Evolutionary conservation across 2,329 filamentous ascomycete genomes (phyloP).

Genomic region (Cytospora piceicola): DNA sequence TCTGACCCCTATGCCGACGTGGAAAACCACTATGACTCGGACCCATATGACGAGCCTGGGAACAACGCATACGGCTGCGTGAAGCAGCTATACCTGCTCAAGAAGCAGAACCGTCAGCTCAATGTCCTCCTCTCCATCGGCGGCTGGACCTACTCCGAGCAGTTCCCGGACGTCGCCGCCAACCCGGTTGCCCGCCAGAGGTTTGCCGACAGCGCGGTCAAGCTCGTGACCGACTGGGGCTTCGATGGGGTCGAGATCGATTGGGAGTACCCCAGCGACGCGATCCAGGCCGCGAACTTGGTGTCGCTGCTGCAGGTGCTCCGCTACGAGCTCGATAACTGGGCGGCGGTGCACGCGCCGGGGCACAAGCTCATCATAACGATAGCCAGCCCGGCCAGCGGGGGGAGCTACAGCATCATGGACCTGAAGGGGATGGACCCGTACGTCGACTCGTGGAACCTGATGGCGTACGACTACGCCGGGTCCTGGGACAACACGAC

Average conservation of each 20-base stretch:
- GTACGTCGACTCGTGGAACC: constrained; percentile 57
- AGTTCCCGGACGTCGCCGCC: constrained; percentile 67
- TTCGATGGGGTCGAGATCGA: constrained; percentile 62
- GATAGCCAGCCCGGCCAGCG: constrained; percentile 45
- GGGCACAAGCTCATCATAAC: constrained; percentile 42
- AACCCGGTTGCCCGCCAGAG: constrained; percentile 62
- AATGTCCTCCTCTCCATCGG: constrained; percentile 83
- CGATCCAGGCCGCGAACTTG: constrained; percentile 40
- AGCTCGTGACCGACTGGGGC: constrained; percentile 69
- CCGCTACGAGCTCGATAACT: constrained; percentile 42
- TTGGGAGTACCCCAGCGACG: constrained; percentile 57
- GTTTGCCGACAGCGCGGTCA: constrained; percentile 72
- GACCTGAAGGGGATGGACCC: constrained; percentile 51
- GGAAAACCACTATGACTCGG: constrained; percentile 69
- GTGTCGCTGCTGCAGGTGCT: constrained; percentile 48
- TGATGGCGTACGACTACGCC: constrained; percentile 73
- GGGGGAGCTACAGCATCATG: constrained; percentile 49
- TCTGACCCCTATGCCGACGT: constrained; percentile 66
- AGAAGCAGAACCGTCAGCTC: constrained; percentile 74
- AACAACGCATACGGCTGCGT: constrained; percentile 74
- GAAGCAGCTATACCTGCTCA: constrained; percentile 76
- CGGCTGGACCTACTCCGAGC: constrained; percentile 76
- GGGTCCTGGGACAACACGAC: constrained; percentile 65
- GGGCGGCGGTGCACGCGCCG: constrained; percentile 36
- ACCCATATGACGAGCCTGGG: constrained; percentile 62